Conservation (phyloP, 352 stramenopile genomes). For the Peronospora farinosa region DNA sequence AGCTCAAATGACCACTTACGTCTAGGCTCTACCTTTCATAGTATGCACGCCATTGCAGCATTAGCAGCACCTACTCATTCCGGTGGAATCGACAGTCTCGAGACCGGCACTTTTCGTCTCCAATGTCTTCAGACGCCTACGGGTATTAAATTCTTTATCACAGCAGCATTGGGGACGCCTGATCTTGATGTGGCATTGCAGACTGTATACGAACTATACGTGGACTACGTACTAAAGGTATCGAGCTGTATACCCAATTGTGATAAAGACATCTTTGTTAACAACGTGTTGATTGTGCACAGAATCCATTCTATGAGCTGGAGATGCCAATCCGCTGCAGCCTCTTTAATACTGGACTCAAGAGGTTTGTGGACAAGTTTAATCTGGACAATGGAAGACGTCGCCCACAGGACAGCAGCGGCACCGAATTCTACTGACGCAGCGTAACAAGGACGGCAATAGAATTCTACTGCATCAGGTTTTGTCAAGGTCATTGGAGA, state of each 20-base stretch:
- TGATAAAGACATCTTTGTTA: constrained; percentile 2
- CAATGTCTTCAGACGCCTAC: constrained; percentile 91
- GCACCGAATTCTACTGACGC: constrained; percentile 27
- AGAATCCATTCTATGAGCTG: constrained; percentile 94
- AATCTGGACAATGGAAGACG: constrained; percentile 59
- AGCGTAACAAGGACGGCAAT: not conserved
- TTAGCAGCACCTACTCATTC: constrained; percentile 76
- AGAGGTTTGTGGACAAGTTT: constrained; percentile 84
- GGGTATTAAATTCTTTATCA: constrained; percentile 92
- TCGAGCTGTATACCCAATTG: not conserved
- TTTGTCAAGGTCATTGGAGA: not conserved
- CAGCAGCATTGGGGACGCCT: constrained; percentile 74
- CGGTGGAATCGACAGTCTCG: constrained; percentile 87
- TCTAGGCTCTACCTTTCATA: constrained; percentile 92
- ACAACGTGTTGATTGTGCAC: not conserved
- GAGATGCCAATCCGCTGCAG: constrained; percentile 93
- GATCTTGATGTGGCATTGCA: constrained; percentile 82
- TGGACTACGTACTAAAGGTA: constrained; percentile 94
- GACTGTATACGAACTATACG: constrained; percentile 91
- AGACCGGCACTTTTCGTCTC: constrained; percentile 88
- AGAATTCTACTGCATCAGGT: not conserved
- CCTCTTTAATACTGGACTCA: constrained; percentile 87
- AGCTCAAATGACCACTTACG: constrained; percentile 89
- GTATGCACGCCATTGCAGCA: constrained; percentile 89
- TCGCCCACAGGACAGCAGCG: constrained; percentile 41